Evolutionary conservation across 306 rosid species (phyloP), one percentile per base, ranked within the genome.

Genomic region (Dryas drummondii): DNA sequence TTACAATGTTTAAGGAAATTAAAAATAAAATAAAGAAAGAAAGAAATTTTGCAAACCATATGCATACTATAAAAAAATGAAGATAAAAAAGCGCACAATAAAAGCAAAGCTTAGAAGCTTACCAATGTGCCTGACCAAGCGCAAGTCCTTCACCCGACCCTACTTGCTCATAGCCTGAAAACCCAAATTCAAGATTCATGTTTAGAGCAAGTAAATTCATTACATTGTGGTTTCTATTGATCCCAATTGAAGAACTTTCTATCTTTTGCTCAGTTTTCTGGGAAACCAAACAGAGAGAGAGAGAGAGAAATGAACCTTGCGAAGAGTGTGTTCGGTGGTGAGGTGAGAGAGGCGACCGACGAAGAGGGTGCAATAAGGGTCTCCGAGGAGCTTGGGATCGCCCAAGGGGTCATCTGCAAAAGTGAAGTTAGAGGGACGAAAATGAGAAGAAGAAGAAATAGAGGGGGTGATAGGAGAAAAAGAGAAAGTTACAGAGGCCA

Each of bases 91-190:
- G 12, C 3, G 17, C 17, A 7, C 27, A 41, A 4, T 40, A 63
- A 19, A 19, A 19, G 0, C 16, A 37, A 37, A 59, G 50, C 46
- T 66, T 62, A 85, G 78, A 80, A 47, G 5, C 9, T 65, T 84
- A 93, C 98, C 98, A 49, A 94, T 89, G 80, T 94, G 94, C 80
- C 94, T 87, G 78, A 94, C 96, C 88, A 94, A 74, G 70, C 96
- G 93, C 76, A 94, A 72, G 76, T 86, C 83, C 87, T 85, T 94
- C 75, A 94, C 92, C 60, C 82, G 85, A 22, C 98, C 98, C 73
- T 87, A 94, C 76, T 82, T 71, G 80, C 89, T 82, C 94, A 94
- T 89, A 50, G 87, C 94, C 98, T 94, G 86, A 81, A 89, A 78
- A 78, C 66, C 45, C 47, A 74, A 79, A 73, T 47, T 41, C 66